Base-by-base conservation (phyloP, 2,329 filamentous ascomycete genomes). In the Lasiodiplodia sp. region DNA sequence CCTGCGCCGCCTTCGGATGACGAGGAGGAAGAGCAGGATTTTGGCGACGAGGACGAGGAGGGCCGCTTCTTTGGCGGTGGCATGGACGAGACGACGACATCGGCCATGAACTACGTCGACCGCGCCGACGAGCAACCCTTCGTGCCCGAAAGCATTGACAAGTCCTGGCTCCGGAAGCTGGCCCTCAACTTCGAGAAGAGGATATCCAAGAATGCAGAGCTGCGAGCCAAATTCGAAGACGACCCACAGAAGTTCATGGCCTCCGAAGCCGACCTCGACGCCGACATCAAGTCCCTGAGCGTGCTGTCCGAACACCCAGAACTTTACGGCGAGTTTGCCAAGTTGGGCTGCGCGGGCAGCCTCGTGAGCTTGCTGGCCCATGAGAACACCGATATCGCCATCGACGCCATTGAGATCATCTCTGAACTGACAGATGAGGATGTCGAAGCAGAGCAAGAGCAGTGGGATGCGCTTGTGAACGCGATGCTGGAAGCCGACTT, bases 311-410 rank as follows among this genome's bases (percentile, higher is more conserved):
- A 99, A 75, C 92, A 98, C 76, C 87, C 94, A 3, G 90, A 92
- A 70, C 85, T 97, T 23, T 97, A 96, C 78, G 83, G 83, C 14
- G 92, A 96, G 70, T 94, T 97, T 75, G 89, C 91, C 38, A 90
- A 89, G 72, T 84, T 94, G 64, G 92, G 92, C 23, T 92, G 89
- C 69, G 88, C 89, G 0, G 87, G 82, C 4, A 94, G 91, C 67
- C 80, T 99, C 63, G 93, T 97, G 1, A 88, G 90, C 2, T 81
- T 99, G 65, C 83, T 99, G 60, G 91, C 95, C 18, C 96, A 99
- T 78, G 96, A 99, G 75, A 99, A 99, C 78, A 95, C 94, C 0
- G 96, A 99, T 76, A 96, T 99, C 72, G 94, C 96, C 12, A 97
- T 98, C 74, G 92, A 91, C 71, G 92, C 91, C 0, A 90, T 97